These are phyloP conservation scores for Filobasidium floriforme DNA, from an alignment of 768 basidiomycete genomes.

Conservation along the genomic window DNA sequence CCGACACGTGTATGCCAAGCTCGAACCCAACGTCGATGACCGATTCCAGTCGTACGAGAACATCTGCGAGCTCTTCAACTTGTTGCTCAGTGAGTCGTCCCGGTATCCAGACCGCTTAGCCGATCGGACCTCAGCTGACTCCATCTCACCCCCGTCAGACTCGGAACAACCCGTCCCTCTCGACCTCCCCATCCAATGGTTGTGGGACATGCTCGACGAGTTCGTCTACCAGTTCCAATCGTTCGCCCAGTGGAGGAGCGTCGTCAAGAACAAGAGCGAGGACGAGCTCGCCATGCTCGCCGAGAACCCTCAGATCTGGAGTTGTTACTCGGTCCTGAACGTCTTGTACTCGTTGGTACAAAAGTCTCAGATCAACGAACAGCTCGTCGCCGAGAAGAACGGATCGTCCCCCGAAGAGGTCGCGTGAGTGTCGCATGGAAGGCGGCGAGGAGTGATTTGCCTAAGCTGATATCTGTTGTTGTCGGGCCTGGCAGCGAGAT, in stretches of 20 bases:
- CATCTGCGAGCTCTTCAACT: constrained; percentile 97
- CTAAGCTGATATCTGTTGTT: not conserved
- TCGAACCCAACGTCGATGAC: constrained; percentile 92
- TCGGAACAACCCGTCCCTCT: constrained; percentile 90
- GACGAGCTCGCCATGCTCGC: constrained; percentile 72
- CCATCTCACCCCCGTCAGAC: constrained; percentile 50
- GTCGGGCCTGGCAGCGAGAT: constrained; percentile 58
- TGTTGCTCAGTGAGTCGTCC: constrained; percentile 68
- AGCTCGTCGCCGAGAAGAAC: constrained; percentile 70
- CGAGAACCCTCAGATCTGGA: constrained; percentile 61
- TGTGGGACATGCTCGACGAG: constrained; percentile 56
- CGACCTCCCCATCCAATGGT: constrained; percentile 91
- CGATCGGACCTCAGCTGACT: not conserved
- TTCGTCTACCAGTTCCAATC: constrained; percentile 93
- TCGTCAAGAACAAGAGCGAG: constrained; percentile 68
- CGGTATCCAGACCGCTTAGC: not conserved
- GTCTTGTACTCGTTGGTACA: constrained; percentile 97
- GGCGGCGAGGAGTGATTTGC: not conserved
- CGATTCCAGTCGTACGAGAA: constrained; percentile 87
- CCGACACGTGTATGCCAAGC: constrained; percentile 82
- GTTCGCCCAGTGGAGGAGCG: constrained; percentile 85
- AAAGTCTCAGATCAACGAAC: constrained; percentile 91
- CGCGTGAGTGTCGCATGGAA: constrained; percentile 52
- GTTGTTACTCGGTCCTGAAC: constrained; percentile 94
- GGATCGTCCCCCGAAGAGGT: constrained; percentile 77